Evolutionary conservation across 2,329 filamentous ascomycete species (phyloP).

Genomic region (Cladobotryum protrusum): DNA sequence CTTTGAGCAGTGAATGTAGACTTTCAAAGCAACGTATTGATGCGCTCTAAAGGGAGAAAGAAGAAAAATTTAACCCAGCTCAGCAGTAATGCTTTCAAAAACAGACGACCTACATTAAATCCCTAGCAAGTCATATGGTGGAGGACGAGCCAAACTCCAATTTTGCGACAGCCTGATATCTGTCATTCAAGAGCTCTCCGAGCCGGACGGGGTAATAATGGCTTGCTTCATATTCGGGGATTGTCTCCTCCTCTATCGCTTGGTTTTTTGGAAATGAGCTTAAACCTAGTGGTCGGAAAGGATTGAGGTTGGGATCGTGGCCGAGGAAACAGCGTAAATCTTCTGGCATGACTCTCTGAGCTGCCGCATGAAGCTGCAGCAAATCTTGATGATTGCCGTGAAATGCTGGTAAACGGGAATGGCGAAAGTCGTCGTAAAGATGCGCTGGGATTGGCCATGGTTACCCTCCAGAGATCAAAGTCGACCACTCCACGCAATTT

Average conservation of each 20-base stretch:
- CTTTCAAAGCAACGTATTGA: slow-evolving; percentile 27
- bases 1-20: slow-evolving; percentile 21
- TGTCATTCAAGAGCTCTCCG: slow-evolving; percentile 30
- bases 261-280: slow-evolving; percentile 9
- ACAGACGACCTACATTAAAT: slow-evolving; percentile 22
- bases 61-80: slow-evolving; percentile 9
- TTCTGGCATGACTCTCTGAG: too few species aligned
- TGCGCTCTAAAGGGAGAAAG: not conserved
- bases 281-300: slow-evolving; percentile 16
- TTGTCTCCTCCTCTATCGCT: slow-evolving; percentile 32
- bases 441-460: too few species aligned
- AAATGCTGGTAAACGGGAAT: too few species aligned
- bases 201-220: slow-evolving; percentile 33
- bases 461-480: too few species aligned
- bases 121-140: slow-evolving; percentile 37
- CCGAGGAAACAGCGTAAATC: too few species aligned
- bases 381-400: too few species aligned
- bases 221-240: slow-evolving; percentile 28
- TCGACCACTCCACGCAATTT: too few species aligned
- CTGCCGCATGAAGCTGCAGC: too few species aligned
- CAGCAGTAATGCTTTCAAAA: not conserved
- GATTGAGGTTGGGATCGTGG: slow-evolving; percentile 11
- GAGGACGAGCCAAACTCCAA: slow-evolving; percentile 35
- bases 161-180: slow-evolving; percentile 33
- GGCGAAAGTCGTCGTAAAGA: too few species aligned